Percentiles rank a stretch among this genome's conserved stretches.
These are phyloP conservation scores for Leccinum pachyderme DNA, from an alignment of 1,284 basidiomycete species.

Conservation along the genomic window DNA sequence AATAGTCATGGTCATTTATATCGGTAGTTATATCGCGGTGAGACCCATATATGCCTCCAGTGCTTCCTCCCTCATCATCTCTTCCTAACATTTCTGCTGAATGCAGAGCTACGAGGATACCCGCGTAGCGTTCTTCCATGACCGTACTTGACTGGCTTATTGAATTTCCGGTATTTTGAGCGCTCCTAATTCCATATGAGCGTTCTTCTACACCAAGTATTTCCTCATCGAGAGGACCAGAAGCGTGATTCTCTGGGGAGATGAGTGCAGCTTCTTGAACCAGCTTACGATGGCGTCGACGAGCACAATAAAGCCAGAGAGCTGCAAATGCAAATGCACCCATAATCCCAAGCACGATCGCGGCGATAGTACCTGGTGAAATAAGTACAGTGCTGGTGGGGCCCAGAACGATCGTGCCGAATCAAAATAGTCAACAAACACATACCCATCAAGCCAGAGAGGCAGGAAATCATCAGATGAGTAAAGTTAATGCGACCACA, in stretches of 20 bases:
- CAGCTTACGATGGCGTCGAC: conserved; percentile 28
- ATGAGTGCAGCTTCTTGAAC: conserved; percentile 16
- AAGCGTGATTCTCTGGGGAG: conserved; percentile 5
- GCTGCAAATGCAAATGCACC: conserved; percentile 26
- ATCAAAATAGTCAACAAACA: conserved; percentile 3
- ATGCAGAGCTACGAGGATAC: conserved; percentile 27
- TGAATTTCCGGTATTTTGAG: neutral
- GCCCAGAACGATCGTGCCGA: conserved; percentile 6
- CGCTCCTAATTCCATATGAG: conserved; percentile 1
- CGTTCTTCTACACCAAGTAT: conserved; percentile 16
- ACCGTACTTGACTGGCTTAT: neutral
- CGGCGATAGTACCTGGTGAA: conserved; percentile 28
- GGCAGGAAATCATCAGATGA: conserved; percentile 12
- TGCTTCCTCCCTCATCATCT: conserved; percentile 25
- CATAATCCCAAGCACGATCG: conserved; percentile 24
- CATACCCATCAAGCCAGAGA: neutral
- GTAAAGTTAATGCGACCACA: conserved; percentile 12
- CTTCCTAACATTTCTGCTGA: conserved; percentile 13
- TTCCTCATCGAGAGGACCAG: conserved; percentile 26
- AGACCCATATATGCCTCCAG: conserved; percentile 30
- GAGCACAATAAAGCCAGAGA: conserved; percentile 35
- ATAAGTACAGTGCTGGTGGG: conserved; percentile 10
- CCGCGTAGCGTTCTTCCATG: conserved; percentile 30
- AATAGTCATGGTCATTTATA: conserved; percentile 7
- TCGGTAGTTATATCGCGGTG: conserved; percentile 12